Percentiles rank a stretch among this genome's conserved stretches.
Conservation (phyloP, 768 basidiomycete species). For the Hydnomerulius pinastri region DNA sequence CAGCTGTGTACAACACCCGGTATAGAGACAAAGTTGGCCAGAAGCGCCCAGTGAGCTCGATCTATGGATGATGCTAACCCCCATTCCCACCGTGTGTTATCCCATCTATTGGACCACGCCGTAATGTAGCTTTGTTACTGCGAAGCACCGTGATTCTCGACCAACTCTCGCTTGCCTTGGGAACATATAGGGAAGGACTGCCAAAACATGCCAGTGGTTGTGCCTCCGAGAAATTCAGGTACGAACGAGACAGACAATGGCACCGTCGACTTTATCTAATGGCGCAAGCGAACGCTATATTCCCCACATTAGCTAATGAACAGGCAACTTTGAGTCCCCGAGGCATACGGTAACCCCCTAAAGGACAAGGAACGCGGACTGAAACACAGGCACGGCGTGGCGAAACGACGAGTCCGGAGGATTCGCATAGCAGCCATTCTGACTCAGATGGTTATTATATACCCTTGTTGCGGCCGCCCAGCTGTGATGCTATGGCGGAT, state of each 20-base stretch:
- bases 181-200: too few species aligned
- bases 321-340: too few species aligned
- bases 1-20: too few species aligned
- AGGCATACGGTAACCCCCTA: too few species aligned
- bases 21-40: background rate
- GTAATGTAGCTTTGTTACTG: background rate
- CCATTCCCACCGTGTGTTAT: background rate
- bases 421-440: background rate
- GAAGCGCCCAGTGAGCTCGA: background rate
- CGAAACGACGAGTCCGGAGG: background rate
- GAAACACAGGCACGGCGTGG: background rate
- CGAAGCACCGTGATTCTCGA: background rate
- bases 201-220: too few species aligned
- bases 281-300: constrained; percentile 26
- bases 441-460: constrained; percentile 8
- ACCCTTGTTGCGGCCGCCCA: constrained; percentile 12
- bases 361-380: too few species aligned
- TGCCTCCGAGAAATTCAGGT: too few species aligned
- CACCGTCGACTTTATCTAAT: too few species aligned
- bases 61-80: background rate
- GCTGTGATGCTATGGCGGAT: constrained; percentile 11
- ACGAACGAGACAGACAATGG: too few species aligned
- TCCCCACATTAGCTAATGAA: constrained; percentile 25
- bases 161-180: too few species aligned
- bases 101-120: background rate